Evolutionary conservation across 2,329 filamentous ascomycete species (phyloP).

Genomic region (Claviceps monticola): DNA sequence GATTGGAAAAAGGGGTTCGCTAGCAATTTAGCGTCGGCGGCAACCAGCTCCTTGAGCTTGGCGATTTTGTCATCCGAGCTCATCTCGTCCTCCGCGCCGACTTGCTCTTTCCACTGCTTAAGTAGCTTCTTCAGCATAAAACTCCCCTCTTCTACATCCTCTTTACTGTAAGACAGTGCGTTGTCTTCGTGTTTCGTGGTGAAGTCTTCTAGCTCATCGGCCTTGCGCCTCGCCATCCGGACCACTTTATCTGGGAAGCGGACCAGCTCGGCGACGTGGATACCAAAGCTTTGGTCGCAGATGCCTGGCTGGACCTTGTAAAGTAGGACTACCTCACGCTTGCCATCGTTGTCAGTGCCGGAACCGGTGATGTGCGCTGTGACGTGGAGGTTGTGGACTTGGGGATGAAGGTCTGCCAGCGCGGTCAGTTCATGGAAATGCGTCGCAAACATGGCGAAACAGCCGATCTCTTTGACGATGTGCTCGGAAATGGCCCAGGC

Average conservation of each 20-base stretch:
- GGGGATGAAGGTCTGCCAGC: conserved; percentile 69
- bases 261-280: conserved; percentile 94
- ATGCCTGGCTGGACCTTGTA: conserved; percentile 95
- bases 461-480: conserved; percentile 88
- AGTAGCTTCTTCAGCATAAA: conserved; percentile 72
- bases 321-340: conserved; percentile 80
- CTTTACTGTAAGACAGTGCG: conserved; percentile 53
- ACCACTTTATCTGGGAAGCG: conserved; percentile 95
- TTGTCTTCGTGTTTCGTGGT: conserved; percentile 58
- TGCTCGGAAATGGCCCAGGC: conserved; percentile 98
- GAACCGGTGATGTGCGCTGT: conserved; percentile 73
- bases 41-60: conserved; percentile 67
- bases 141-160: conserved; percentile 84
- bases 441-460: conserved; percentile 89
- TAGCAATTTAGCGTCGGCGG: conserved; percentile 50
- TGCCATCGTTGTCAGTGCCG: conserved; percentile 27
- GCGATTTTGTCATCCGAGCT: conserved; percentile 63
- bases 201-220: conserved; percentile 95
- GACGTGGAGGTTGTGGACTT: conserved; percentile 88
- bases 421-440: conserved; percentile 98
- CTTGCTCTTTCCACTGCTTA: conserved; percentile 72
- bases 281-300: conserved; percentile 95
- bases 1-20: conserved; percentile 59
- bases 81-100: conserved; percentile 41
- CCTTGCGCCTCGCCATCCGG: conserved; percentile 98